These are phyloP conservation scores for Solanum arcanum DNA, from an alignment of 257 asterid genomes.

Conservation along the genomic window DNA sequence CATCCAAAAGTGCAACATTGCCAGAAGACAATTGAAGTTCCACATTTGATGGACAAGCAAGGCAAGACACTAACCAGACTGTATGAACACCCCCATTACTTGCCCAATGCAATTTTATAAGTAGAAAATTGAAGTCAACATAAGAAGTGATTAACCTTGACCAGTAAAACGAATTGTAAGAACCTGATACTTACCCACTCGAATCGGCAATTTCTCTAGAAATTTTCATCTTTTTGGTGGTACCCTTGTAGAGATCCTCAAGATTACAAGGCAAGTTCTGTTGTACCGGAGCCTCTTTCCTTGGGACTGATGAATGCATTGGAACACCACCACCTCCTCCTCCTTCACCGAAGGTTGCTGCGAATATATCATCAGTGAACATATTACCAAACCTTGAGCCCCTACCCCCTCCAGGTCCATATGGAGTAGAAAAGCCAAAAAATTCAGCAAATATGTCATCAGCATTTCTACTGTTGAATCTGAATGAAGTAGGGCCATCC, in stretches of 20 bases:
- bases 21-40: not conserved
- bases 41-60: not conserved
- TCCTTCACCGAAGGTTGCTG: conserved; percentile 9
- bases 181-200: conserved; percentile 23
- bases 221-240: conserved; percentile 33
- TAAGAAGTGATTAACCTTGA: not conserved
- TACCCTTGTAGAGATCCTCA: conserved; percentile 33
- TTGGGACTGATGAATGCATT: conserved; percentile 9
- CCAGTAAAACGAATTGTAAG: not conserved
- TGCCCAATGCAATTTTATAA: not conserved
- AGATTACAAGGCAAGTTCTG: conserved; percentile 27
- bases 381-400: conserved; percentile 12
- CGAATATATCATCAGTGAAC: conserved; percentile 16
- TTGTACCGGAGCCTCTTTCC: conserved; percentile 21
- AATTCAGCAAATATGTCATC: conserved; percentile 39
- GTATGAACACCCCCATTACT: not conserved
- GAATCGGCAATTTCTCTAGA: conserved; percentile 26
- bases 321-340: conserved; percentile 21
- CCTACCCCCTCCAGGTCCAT: conserved; percentile 21
- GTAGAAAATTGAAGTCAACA: not conserved
- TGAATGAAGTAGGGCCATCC: conserved; percentile 26
- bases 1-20: not conserved
- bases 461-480: conserved; percentile 31
- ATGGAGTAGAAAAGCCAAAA: conserved; percentile 23
- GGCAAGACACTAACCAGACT: not conserved